Evolutionary conservation across 129 eudicot species (phyloP).

Genomic region (Heracleum sosnowskyi): DNA sequence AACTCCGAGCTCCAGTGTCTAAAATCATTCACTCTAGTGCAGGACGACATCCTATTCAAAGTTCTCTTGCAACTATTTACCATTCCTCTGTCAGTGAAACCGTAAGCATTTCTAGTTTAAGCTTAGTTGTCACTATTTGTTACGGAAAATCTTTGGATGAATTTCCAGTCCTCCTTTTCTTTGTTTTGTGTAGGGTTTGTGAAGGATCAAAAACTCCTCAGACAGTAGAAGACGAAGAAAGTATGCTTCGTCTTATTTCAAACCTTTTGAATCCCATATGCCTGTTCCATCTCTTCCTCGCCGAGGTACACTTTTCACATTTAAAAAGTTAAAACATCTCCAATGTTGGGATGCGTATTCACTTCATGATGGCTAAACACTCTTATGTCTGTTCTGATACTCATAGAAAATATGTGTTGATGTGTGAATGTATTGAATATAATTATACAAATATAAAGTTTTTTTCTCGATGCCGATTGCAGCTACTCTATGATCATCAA

Average conservation of each 20-base stretch:
- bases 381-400: not conserved
- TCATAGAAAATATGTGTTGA: not conserved
- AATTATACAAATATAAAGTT: not conserved
- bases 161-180: not conserved
- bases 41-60: slow-evolving; percentile 87
- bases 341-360: not conserved
- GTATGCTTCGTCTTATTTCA: slow-evolving; percentile 33
- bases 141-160: not conserved
- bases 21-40: slow-evolving; percentile 5
- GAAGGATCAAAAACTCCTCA: slow-evolving; percentile 16
- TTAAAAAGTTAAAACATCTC: not conserved
- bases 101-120: too few species aligned
- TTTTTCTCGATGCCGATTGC: slow-evolving; percentile 17
- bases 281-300: slow-evolving; percentile 68
- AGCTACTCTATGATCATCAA: slow-evolving; percentile 86
- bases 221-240: slow-evolving; percentile 33
- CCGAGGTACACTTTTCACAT: slow-evolving; percentile 39
- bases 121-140: not conserved
- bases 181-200: slow-evolving; percentile 22
- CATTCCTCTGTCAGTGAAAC: too few species aligned
- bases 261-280: slow-evolving; percentile 55
- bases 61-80: slow-evolving; percentile 85
- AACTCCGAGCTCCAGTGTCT: not conserved
- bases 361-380: not conserved
- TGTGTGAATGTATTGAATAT: not conserved